These are phyloP conservation scores for Gonium pectorale DNA, from an alignment of 139 green algal species.

Conservation along the genomic window DNA sequence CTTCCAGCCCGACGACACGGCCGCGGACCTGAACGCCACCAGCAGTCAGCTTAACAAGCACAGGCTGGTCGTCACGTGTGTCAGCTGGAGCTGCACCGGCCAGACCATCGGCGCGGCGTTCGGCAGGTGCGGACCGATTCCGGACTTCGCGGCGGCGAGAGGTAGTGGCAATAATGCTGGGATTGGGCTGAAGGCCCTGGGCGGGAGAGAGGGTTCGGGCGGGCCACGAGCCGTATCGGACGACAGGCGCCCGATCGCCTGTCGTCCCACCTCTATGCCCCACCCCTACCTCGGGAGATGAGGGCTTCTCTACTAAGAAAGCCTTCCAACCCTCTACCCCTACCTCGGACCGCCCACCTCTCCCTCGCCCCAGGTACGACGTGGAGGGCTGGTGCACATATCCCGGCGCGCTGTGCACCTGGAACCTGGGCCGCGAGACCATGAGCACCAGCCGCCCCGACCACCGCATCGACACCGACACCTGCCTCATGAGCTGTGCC, in stretches of 20 bases:
- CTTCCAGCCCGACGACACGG: slow-evolving; percentile 17
- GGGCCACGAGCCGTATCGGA: too few relatives aligned
- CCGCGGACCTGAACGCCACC: neutral
- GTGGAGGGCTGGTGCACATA: slow-evolving; percentile 71
- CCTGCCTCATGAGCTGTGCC: slow-evolving; percentile 71
- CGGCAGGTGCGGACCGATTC: slow-evolving; percentile 48
- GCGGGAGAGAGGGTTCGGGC: too few relatives aligned
- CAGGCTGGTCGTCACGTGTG: slow-evolving; percentile 60
- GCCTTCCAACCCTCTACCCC: too few relatives aligned
- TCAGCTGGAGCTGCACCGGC: slow-evolving; percentile 72
- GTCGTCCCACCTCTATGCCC: too few relatives aligned
- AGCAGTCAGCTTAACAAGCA: slow-evolving; percentile 5
- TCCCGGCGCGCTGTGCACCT: slow-evolving; percentile 65
- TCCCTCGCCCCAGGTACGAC: slow-evolving; percentile 60
- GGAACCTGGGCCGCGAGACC: slow-evolving; percentile 70
- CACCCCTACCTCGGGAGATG: too few relatives aligned
- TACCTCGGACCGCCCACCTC: neutral
- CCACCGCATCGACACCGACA: slow-evolving; percentile 62
- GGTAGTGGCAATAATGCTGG: neutral
- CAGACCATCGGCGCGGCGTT: slow-evolving; percentile 70
- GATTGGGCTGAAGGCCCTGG: too few relatives aligned
- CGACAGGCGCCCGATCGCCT: too few relatives aligned
- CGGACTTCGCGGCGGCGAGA: neutral
- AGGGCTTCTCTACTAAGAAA: too few relatives aligned
- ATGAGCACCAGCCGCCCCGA: slow-evolving; percentile 59